Evolutionary conservation across 352 stramenopile genomes (phyloP).

Genomic region (Albugo candida): DNA sequence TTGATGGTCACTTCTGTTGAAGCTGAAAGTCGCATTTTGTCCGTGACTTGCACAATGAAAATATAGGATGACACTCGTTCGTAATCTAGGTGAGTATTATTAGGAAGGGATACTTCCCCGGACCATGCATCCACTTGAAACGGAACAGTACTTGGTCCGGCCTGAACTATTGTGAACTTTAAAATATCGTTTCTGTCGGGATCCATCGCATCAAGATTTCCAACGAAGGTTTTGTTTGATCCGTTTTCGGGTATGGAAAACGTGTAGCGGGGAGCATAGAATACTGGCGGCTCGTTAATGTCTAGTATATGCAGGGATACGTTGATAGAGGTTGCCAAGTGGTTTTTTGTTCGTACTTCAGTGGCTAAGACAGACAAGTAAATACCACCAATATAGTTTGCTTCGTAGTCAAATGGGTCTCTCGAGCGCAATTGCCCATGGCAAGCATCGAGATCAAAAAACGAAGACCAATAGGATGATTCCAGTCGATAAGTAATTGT

Average conservation of each 20-base stretch:
- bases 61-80: constrained; percentile 7
- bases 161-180: constrained; percentile 1
- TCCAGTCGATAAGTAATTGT: constrained; percentile 20
- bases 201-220: constrained; percentile 5
- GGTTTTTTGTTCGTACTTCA: background rate
- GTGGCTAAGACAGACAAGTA: background rate
- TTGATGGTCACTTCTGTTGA: constrained; percentile 7
- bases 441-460: constrained; percentile 26
- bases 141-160: background rate
- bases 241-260: constrained; percentile 10
- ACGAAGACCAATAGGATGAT: constrained; percentile 18
- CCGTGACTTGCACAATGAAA: constrained; percentile 10
- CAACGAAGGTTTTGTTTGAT: constrained; percentile 1
- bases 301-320: constrained; percentile 3
- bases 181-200: constrained; percentile 4
- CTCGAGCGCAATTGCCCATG: constrained; percentile 22
- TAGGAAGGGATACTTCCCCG: background rate
- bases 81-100: constrained; percentile 3
- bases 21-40: constrained; percentile 7
- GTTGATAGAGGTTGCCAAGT: no score
- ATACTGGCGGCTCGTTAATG: constrained; percentile 11
- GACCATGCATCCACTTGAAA: background rate
- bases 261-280: constrained; percentile 1
- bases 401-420: constrained; percentile 20
- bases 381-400: constrained; percentile 1